phyloP scores from a whole-genome alignment of 495 filamentous ascomycete genomes.

The Annulohypoxylon maeteangense region DNA sequence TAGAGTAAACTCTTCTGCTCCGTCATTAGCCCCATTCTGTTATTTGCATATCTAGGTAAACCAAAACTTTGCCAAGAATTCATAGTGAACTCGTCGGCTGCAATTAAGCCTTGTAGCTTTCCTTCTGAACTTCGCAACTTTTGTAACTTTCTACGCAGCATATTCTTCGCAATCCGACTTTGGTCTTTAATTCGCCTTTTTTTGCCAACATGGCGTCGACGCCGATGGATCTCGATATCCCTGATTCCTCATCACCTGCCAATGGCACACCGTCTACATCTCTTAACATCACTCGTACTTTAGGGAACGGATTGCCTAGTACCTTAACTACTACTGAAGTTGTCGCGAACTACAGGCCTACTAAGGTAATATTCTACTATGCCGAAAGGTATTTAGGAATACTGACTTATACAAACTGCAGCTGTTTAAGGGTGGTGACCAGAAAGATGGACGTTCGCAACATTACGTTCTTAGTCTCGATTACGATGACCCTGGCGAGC shows the following conservation, averaged over 20 bases:
- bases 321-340: slow-evolving; percentile 59
- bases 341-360: slow-evolving; percentile 60
- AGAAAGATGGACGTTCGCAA: slow-evolving; percentile 54
- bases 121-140: background rate
- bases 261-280: slow-evolving; percentile 49
- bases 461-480: slow-evolving; percentile 76
- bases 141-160: background rate
- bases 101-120: slow-evolving; percentile 6
- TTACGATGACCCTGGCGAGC: slow-evolving; percentile 94
- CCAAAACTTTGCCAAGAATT: background rate
- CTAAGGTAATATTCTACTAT: slow-evolving; percentile 54
- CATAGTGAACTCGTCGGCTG: background rate
- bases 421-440: slow-evolving; percentile 57
- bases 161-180: background rate
- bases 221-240: slow-evolving; percentile 63
- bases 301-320: slow-evolving; percentile 47
- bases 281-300: slow-evolving; percentile 53
- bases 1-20: background rate
- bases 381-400: slow-evolving; percentile 1
- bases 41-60: background rate
- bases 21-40: background rate
- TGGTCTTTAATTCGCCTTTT: background rate
- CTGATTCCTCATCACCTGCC: slow-evolving; percentile 47
- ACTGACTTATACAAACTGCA: slow-evolving; percentile 31
- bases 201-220: slow-evolving; percentile 58